phyloP scores from a whole-genome alignment of 768 basidiomycete genomes.

The Tephrocybe sp. region DNA sequence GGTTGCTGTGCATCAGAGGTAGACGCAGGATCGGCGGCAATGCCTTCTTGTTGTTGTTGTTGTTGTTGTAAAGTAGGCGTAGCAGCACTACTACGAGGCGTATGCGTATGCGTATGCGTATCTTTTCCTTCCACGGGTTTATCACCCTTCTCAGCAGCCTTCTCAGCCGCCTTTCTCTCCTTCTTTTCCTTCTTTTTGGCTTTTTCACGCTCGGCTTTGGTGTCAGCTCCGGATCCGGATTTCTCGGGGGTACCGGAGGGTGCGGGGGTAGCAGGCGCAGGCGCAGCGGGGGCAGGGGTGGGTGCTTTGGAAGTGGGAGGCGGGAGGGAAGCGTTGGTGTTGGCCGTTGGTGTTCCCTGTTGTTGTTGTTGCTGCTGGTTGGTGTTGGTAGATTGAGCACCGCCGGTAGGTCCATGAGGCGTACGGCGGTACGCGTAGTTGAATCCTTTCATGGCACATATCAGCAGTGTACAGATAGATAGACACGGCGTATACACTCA shows the following conservation, averaged over 20 bases:
- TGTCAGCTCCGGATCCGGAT: no score
- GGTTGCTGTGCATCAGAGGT: no score
- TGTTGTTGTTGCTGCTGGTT: constrained; percentile 44
- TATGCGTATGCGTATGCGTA: constrained; percentile 15
- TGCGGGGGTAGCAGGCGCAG: constrained; percentile 27
- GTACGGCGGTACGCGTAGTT: constrained; percentile 92
- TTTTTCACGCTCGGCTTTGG: constrained; percentile 55
- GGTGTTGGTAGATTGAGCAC: constrained; percentile 53
- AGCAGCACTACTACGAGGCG: constrained; percentile 23
- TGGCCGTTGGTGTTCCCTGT: constrained; percentile 21
- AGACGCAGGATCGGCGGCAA: no score
- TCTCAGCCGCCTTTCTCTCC: constrained; percentile 54
- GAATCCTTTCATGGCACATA: constrained; percentile 57
- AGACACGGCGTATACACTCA: constrained; percentile 26
- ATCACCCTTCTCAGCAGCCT: constrained; percentile 38
- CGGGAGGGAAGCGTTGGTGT: constrained; percentile 24
- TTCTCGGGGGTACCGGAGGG: constrained; percentile 29
- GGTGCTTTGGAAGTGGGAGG: constrained; percentile 24
- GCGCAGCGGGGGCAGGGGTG: constrained; percentile 32
- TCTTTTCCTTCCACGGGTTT: constrained; percentile 24
- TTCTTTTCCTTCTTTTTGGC: constrained; percentile 62
- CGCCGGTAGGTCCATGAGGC: constrained; percentile 37
- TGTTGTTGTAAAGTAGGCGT: constrained; percentile 31
- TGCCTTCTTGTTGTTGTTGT: no score
- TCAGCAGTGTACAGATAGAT: no score